These are phyloP conservation scores for Dendrothele bispora DNA, from an alignment of 768 basidiomycete species.

Conservation along the genomic window DNA sequence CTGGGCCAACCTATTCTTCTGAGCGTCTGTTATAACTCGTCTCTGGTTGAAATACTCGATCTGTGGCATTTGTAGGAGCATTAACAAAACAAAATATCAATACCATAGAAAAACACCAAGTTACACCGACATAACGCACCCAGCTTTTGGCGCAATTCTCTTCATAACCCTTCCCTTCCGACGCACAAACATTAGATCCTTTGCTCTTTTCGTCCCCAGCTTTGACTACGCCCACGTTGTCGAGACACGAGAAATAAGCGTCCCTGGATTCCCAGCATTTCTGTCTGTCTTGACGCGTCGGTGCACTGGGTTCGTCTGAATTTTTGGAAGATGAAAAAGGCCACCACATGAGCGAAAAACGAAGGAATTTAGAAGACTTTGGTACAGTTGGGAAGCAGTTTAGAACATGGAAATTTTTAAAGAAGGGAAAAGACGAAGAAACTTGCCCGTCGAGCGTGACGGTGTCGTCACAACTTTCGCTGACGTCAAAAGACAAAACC, in stretches of 20 bases:
- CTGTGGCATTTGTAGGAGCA: no score
- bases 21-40: constrained; percentile 76
- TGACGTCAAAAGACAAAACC: no score
- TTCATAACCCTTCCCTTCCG: constrained; percentile 62
- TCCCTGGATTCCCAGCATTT: constrained; percentile 88
- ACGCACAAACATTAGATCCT: constrained; percentile 51
- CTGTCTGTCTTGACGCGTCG: constrained; percentile 65
- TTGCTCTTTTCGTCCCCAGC: constrained; percentile 66
- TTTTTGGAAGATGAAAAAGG: constrained; percentile 36
- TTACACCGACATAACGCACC: constrained; percentile 64
- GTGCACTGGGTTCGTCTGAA: constrained; percentile 38
- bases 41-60: constrained; percentile 95
- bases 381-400: no score
- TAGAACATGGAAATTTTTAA: no score
- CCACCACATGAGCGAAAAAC: constrained; percentile 8
- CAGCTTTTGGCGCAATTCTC: constrained; percentile 84
- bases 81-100: no score
- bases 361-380: no score
- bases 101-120: no score
- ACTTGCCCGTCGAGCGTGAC: no score
- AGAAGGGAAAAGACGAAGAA: no score
- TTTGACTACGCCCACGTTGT: constrained; percentile 63
- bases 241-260: constrained; percentile 83
- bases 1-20: constrained; percentile 66
- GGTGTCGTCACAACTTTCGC: no score